phyloP scores from a whole-genome alignment of 768 basidiomycete species.

The Leccinum imitatum region DNA sequence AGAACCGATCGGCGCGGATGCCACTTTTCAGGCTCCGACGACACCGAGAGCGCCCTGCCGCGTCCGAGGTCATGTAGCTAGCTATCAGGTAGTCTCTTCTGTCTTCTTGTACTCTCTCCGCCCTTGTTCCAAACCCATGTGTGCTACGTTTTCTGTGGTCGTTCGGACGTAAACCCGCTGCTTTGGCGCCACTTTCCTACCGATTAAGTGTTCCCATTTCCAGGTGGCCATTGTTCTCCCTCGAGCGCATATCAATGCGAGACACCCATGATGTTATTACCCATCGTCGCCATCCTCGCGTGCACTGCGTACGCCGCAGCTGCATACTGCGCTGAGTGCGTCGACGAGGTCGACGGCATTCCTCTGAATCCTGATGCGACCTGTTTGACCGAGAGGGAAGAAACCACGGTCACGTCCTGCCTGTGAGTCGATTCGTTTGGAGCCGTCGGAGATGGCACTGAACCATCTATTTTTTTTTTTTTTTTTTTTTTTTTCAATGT shows the following conservation, averaged over 20 bases:
- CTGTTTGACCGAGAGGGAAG: not conserved
- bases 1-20: no score
- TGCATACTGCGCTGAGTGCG: not conserved
- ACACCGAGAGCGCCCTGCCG: no score
- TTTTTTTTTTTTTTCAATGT: not conserved
- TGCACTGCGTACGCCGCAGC: not conserved
- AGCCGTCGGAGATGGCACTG: not conserved
- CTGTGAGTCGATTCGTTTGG: not conserved
- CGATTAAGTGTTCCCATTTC: not conserved
- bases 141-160: no score
- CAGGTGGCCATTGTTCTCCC: not conserved
- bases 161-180: no score
- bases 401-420: not conserved
- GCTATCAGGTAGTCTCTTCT: no score
- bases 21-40: no score
- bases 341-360: not conserved
- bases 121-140: no score
- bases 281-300: not conserved
- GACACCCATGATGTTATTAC: not conserved
- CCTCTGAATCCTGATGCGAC: not conserved
- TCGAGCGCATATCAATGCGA: not conserved
- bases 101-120: no score
- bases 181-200: not conserved
- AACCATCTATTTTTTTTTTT: not conserved
- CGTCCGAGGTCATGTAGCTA: no score